Evolutionary conservation across 140 eudicot species (phyloP).

Genomic region (Ambrosia hybrid): DNA sequence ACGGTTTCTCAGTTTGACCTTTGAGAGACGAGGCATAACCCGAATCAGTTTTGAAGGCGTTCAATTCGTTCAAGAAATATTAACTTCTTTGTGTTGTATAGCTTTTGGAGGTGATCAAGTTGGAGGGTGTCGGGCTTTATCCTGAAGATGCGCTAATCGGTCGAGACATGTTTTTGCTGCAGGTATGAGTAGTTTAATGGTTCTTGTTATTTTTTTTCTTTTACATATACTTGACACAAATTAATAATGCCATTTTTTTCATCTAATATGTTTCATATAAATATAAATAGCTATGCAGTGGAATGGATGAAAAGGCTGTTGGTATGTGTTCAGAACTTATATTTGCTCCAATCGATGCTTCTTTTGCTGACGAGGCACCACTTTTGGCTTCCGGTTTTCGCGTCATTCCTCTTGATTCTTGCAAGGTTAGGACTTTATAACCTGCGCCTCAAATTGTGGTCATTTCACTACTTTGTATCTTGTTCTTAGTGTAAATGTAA

Average conservation of each 20-base stretch:
- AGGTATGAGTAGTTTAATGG: conserved; percentile 27
- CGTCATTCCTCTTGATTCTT: conserved; percentile 71
- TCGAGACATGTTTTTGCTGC: conserved; percentile 72
- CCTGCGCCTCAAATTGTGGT: background rate
- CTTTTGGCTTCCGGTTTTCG: conserved; percentile 83
- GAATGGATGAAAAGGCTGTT: conserved; percentile 70
- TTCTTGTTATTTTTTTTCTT: background rate
- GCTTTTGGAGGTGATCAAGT: conserved; percentile 87
- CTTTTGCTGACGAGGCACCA: conserved; percentile 82
- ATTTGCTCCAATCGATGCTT: conserved; percentile 85
- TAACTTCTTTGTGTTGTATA: conserved; percentile 21
- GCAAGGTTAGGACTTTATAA: conserved; percentile 37
- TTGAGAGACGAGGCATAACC: background rate
- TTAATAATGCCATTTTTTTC: background rate
- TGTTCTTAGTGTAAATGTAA: background rate
- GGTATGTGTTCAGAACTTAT: conserved; percentile 77
- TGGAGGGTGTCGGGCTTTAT: conserved; percentile 62
- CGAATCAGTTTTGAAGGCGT: background rate
- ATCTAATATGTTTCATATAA: background rate
- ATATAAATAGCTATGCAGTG: conserved; percentile 58
- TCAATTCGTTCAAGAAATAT: background rate
- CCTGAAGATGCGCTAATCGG: conserved; percentile 70
- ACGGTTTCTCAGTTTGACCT: background rate
- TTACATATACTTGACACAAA: background rate
- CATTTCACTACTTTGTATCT: background rate